A percentile compares a stretch with the other conserved stretches of the same genome.
These are phyloP conservation scores for Emergomyces pasteurianus DNA, from an alignment of 2,329 filamentous ascomycete species.

Conservation along the genomic window DNA sequence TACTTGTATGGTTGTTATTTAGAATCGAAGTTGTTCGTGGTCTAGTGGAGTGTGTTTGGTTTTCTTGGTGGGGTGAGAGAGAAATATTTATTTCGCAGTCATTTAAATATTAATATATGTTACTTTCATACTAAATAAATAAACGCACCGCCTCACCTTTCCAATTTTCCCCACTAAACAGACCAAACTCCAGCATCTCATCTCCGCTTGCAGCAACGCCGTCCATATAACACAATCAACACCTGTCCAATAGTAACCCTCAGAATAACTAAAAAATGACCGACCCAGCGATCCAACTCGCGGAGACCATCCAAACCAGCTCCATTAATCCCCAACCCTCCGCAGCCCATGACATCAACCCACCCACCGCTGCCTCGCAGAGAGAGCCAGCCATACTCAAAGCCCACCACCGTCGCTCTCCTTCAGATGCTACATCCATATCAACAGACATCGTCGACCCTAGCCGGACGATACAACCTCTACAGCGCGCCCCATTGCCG, in stretches of 20 bases:
- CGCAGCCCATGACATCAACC: constrained; percentile 63
- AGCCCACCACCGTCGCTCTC: constrained; percentile 10
- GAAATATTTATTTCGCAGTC: too few species aligned
- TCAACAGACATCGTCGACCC: constrained; percentile 37
- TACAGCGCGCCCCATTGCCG: constrained; percentile 46
- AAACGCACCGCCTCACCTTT: too few species aligned
- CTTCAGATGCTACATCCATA: constrained; percentile 30
- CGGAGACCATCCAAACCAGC: constrained; percentile 68
- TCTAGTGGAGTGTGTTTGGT: neutral
- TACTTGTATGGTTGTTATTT: neutral
- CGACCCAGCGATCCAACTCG: constrained; percentile 53
- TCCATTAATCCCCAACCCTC: constrained; percentile 65
- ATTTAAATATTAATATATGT: too few species aligned
- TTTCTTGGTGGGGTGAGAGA: neutral
- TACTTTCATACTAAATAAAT: too few species aligned
- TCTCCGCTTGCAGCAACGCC: neutral
- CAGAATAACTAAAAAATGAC: constrained; percentile 37
- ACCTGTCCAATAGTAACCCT: neutral
- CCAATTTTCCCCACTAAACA: too few species aligned
- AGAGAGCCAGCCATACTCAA: constrained; percentile 47
- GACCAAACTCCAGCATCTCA: neutral
- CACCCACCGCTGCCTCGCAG: constrained; percentile 59
- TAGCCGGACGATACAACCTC: constrained; percentile 23
- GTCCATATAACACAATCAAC: neutral
- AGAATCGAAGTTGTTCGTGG: neutral